Conservation (phyloP, 768 basidiomycete genomes). For the Calocera cornea region DNA sequence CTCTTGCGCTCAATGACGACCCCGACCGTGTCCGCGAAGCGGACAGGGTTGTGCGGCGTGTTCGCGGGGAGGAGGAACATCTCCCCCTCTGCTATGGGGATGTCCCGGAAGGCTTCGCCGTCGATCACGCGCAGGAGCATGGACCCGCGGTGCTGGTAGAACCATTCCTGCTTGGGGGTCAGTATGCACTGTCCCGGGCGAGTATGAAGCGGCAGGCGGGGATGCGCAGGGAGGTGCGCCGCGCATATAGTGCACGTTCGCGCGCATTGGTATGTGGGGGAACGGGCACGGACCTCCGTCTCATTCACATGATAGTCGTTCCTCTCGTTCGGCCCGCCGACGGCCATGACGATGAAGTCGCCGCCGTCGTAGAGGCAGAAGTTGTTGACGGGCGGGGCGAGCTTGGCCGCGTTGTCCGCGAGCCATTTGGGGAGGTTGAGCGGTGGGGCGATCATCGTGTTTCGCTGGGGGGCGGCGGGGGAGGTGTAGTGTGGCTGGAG, state of each 20-base stretch:
- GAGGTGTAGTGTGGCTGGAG: too few relatives aligned
- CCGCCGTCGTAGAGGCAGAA: slow-evolving; percentile 68
- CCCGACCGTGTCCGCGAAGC: slow-evolving; percentile 81
- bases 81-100: slow-evolving; percentile 82
- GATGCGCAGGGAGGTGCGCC: too few relatives aligned
- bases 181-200: background rate
- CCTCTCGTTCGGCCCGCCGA: slow-evolving; percentile 89
- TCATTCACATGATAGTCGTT: slow-evolving; percentile 93
- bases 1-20: slow-evolving; percentile 80
- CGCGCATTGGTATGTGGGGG: too few relatives aligned
- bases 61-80: slow-evolving; percentile 95
- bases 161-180: slow-evolving; percentile 62
- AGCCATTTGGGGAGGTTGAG: slow-evolving; percentile 89
- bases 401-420: slow-evolving; percentile 56
- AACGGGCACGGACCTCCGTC: slow-evolving; percentile 64
- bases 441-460: slow-evolving; percentile 40
- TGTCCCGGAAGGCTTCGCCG: slow-evolving; percentile 65
- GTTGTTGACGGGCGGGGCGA: slow-evolving; percentile 89
- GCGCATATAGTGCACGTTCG: too few relatives aligned
- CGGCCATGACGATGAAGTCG: slow-evolving; percentile 90
- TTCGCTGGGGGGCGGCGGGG: slow-evolving; percentile 36
- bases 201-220: background rate
- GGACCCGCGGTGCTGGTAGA: slow-evolving; percentile 88
- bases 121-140: slow-evolving; percentile 86
- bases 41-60: slow-evolving; percentile 90